Evolutionary conservation across 805 yeast species (phyloP).

Genomic region (Ascoidea rubescens): DNA sequence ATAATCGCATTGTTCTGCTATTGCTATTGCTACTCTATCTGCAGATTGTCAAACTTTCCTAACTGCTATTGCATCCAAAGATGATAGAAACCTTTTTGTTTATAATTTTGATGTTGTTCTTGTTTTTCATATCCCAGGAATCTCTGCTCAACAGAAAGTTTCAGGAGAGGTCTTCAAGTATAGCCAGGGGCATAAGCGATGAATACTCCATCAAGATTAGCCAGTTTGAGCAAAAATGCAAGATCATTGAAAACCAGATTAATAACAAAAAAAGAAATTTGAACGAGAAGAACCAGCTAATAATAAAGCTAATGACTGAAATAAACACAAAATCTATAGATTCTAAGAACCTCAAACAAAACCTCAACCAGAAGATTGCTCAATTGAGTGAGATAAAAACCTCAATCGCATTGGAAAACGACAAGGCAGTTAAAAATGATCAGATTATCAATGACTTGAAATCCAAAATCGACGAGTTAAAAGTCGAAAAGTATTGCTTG

Average conservation of each 20-base stretch:
- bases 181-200: background rate
- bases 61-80: background rate
- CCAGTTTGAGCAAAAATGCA: background rate
- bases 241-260: background rate
- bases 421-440: background rate
- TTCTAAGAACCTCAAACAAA: background rate
- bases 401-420: background rate
- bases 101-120: background rate
- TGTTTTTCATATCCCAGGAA: background rate
- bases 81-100: background rate
- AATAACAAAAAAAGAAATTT: no score
- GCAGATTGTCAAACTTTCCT: background rate
- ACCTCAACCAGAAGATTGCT: background rate
- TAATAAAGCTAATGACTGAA: slow-evolving; percentile 2
- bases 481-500: background rate
- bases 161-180: background rate
- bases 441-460: background rate
- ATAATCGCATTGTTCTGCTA: no score
- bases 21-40: no score
- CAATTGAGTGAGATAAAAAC: background rate
- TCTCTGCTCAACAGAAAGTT: background rate
- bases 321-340: background rate
- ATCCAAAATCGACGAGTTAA: background rate
- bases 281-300: slow-evolving; percentile 3
- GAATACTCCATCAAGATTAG: background rate